Conservation (phyloP, 495 filamentous ascomycete species). For the Talaromyces adpressus region DNA sequence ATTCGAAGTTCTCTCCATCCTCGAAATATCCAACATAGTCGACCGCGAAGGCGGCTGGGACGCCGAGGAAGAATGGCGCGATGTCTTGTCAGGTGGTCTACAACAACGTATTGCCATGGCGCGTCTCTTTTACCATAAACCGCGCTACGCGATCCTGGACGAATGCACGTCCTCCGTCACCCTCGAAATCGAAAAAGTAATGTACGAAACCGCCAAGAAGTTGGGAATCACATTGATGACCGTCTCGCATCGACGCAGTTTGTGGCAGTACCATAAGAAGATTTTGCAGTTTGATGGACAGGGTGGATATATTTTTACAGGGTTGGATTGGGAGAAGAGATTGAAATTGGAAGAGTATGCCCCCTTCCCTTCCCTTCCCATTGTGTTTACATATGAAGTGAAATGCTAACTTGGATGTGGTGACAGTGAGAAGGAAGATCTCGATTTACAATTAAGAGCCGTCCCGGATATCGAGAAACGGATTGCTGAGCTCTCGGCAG, state of each 20-base stretch:
- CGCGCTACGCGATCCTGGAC: slow-evolving; percentile 85
- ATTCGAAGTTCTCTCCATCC: slow-evolving; percentile 62
- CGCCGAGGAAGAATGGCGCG: slow-evolving; percentile 92
- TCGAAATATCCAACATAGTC: slow-evolving; percentile 80
- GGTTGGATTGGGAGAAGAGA: slow-evolving; percentile 80
- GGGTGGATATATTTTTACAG: slow-evolving; percentile 83
- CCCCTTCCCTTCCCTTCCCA: background rate
- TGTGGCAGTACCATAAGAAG: slow-evolving; percentile 93
- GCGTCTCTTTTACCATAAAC: slow-evolving; percentile 88
- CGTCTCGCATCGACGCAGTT: slow-evolving; percentile 78
- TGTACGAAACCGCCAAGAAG: slow-evolving; percentile 94
- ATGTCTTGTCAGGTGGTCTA: slow-evolving; percentile 79
- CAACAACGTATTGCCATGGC: slow-evolving; percentile 99
- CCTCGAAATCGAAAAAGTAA: slow-evolving; percentile 84
- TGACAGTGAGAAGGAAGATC: slow-evolving; percentile 79
- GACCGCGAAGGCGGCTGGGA: slow-evolving; percentile 83
- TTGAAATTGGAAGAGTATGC: slow-evolving; percentile 79
- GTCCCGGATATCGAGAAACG: slow-evolving; percentile 84
- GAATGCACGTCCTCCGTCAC: slow-evolving; percentile 94
- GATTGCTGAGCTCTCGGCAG: slow-evolving; percentile 65
- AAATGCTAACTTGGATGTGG: slow-evolving; percentile 9
- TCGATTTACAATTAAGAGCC: slow-evolving; percentile 74
- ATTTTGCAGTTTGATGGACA: slow-evolving; percentile 97
- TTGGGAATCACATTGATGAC: slow-evolving; percentile 94
- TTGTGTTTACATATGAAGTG: background rate